Evolutionary conservation across 805 yeast genomes (phyloP).

Genomic region (Candida easanensis): DNA sequence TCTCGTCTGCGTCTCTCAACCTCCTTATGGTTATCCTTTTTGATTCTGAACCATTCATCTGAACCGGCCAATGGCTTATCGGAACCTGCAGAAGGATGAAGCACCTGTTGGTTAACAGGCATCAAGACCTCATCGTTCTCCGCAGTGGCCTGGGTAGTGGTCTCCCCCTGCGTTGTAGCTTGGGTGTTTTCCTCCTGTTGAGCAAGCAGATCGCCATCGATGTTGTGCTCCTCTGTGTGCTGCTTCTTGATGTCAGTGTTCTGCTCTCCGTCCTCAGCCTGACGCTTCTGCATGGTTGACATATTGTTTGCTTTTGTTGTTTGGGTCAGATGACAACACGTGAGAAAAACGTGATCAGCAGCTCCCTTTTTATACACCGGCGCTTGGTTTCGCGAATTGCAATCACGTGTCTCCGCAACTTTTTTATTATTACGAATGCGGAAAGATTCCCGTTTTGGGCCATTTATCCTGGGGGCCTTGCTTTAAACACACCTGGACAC

Average conservation of each 20-base stretch:
- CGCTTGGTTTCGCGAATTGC: conserved; percentile 1
- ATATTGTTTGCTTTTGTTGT: not conserved
- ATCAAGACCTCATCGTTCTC: not conserved
- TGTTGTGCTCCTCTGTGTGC: conserved; percentile 16
- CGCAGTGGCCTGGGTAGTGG: not conserved
- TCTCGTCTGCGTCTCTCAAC: conserved; percentile 93
- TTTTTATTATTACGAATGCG: not conserved
- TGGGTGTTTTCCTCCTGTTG: conserved; percentile 2
- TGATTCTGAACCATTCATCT: conserved; percentile 78
- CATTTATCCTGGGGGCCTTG: not conserved
- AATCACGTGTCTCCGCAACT: not conserved
- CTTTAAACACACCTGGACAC: not conserved
- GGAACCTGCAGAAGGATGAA: conserved; percentile 11
- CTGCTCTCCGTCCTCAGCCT: conserved; percentile 1
- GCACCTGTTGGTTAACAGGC: conserved; percentile 12
- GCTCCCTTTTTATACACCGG: conserved; percentile 1
- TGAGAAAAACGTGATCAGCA: conserved; percentile 22
- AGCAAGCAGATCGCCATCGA: conserved; percentile 24
- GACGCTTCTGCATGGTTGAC: conserved; percentile 5
- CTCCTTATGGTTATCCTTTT: conserved; percentile 91
- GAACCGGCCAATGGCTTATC: conserved; percentile 66
- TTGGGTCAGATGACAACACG: conserved; percentile 23
- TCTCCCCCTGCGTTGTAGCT: not conserved
- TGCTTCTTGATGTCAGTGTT: conserved; percentile 5
- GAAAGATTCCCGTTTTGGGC: not conserved